These are phyloP conservation scores for Solanum hybrid DNA, from an alignment of 305 asterid species.

Conservation along the genomic window DNA sequence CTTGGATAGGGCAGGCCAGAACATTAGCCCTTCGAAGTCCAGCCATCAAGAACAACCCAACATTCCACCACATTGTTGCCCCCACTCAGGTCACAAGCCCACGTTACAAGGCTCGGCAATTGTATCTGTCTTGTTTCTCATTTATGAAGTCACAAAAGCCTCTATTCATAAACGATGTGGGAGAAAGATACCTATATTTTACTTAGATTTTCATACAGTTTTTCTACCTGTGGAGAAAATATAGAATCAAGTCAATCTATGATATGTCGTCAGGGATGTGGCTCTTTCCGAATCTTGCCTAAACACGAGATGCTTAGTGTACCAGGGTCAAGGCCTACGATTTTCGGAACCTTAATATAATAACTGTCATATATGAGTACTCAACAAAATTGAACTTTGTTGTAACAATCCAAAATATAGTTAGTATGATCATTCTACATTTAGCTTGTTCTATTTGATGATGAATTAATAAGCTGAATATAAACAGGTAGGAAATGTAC, in stretches of 20 bases:
- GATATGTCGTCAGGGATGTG: not conserved
- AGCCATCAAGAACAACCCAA: not conserved
- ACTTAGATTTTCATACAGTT: not conserved
- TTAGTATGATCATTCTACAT: not conserved
- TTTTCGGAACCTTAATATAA: no score
- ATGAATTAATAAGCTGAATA: not conserved
- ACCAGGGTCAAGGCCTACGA: no score
- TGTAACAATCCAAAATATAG: not conserved
- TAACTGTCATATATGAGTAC: no score
- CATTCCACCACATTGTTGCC: not conserved
- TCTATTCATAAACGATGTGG: not conserved
- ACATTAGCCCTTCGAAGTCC: not conserved
- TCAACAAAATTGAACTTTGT: no score
- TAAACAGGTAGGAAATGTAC: not conserved
- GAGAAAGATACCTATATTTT: not conserved
- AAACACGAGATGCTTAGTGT: no score
- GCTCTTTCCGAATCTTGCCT: no score
- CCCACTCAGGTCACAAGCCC: not conserved
- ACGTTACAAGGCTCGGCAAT: not conserved
- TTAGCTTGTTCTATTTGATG: not conserved
- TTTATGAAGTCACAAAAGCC: not conserved
- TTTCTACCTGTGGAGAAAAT: not conserved
- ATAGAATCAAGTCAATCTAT: not conserved
- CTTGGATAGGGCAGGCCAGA: not conserved
- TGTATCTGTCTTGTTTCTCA: not conserved